Base-by-base conservation (phyloP, 441 rosid species). In the Erysimum cheiri region DNA sequence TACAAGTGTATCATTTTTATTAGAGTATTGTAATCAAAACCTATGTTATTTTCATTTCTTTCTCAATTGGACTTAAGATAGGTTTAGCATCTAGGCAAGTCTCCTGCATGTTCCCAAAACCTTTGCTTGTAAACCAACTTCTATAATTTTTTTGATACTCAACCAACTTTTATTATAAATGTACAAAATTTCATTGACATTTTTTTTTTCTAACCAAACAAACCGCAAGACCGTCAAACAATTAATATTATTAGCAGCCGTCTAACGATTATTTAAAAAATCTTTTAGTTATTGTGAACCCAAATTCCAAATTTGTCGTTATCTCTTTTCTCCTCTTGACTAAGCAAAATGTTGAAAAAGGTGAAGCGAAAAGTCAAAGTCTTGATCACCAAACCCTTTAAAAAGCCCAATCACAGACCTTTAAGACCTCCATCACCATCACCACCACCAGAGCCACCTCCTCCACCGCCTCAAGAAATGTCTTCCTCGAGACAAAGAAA, bases 321-420 rank as follows among this genome's bases (percentile, higher is more conserved):
- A 35, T 43, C 48, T 37, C 56, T 48, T 48, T 58, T 32, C 55
- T 59, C 62, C 61, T 39, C 63, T 67, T 68, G 66, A 61, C 69
- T 63, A 54, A 75, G 73, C 47, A 75, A 57, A 55, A 84, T 84
- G 85, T 60, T 83, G 79, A 85, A 69, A 52, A 86, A 80, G 53
- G 36, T 87, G 11, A 44, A 28, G 28, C 67, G 84, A 57, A 75
- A 69, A 59, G 83, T 83, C 85, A 71, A 64, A 57, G 67, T 9
- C 32, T 5, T 79, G 0, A 7, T 86, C 43, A 77, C 82, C 5
- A 84, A 84, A 80, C 74, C 94, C 69, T 85, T 88, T 75, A 81
- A 60, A 71, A 80, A 53, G 67, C 82, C 80, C 13, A 69, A 65
- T 22, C 75, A 24, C 41, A 67, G 64, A 62, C 84, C 82, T 31